Percentiles rank a stretch among this genome's conserved stretches.
These are phyloP conservation scores for Knoxdaviesia proteae DNA, from an alignment of 2,329 filamentous ascomycete species.

Conservation along the genomic window DNA sequence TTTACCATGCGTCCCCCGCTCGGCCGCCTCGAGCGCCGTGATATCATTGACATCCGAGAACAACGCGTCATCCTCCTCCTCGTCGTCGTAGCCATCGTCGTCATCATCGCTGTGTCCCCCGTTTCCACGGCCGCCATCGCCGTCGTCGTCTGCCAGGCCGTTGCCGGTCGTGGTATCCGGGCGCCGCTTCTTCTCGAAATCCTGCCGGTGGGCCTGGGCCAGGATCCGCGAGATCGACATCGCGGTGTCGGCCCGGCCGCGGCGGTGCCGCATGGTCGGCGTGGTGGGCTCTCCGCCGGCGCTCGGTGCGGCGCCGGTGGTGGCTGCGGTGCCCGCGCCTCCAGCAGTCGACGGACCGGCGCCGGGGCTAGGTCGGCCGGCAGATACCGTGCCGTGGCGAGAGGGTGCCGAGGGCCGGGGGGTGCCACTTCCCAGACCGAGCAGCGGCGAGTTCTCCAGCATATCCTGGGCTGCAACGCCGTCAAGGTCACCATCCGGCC, in stretches of 20 bases:
- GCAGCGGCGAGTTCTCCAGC: not conserved
- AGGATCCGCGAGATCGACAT: conserved; percentile 40
- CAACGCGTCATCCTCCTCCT: conserved; percentile 15
- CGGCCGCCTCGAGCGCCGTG: not conserved
- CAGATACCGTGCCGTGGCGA: not conserved
- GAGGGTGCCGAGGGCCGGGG: not conserved
- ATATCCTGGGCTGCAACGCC: not conserved
- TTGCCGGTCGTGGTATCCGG: conserved; percentile 9
- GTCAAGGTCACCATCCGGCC: not conserved
- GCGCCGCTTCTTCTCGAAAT: conserved; percentile 64
- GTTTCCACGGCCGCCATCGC: not conserved
- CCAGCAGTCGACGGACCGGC: not conserved
- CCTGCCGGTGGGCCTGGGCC: conserved; percentile 67
- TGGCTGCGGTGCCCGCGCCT: conserved; percentile 1
- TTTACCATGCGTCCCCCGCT: too few species aligned
- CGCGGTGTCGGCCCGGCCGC: conserved; percentile 14
- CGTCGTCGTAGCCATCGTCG: conserved; percentile 10
- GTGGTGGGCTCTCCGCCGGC: conserved; percentile 7
- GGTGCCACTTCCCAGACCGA: not conserved
- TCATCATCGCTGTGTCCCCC: conserved; percentile 2
- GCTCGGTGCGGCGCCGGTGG: conserved; percentile 8
- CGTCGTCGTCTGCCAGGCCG: conserved; percentile 8
- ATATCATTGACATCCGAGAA: not conserved
- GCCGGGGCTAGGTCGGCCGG: not conserved
- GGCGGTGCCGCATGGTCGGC: conserved; percentile 7